phyloP scores from a whole-genome alignment of 495 filamentous ascomycete genomes.

The Daldinia loculata region DNA sequence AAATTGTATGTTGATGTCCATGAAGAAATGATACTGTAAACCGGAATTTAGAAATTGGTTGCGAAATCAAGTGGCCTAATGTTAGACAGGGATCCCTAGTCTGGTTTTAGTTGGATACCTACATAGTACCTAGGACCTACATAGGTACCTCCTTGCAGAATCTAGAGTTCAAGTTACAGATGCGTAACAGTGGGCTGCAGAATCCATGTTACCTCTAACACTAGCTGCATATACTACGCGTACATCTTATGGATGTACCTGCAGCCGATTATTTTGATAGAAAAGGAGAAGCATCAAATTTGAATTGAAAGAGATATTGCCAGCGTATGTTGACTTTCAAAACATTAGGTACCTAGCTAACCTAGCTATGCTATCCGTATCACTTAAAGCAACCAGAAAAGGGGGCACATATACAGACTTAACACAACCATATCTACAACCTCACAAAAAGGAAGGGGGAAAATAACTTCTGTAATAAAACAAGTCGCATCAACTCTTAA shows the following conservation, averaged over 20 bases:
- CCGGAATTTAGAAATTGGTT: neutral
- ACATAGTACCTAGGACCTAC: too few relatives aligned
- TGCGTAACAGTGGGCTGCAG: conserved; percentile 1
- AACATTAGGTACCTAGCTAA: neutral
- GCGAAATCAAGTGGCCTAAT: neutral
- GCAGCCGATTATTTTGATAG: neutral
- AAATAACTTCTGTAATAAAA: neutral
- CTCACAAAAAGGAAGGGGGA: neutral
- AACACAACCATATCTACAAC: neutral
- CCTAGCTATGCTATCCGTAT: neutral
- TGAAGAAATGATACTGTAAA: neutral
- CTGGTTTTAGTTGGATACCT: neutral
- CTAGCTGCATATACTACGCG: neutral
- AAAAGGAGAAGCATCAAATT: neutral
- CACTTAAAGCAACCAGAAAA: neutral
- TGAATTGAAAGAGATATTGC: neutral
- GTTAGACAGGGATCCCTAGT: neutral
- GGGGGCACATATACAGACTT: neutral
- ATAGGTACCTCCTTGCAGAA: too few relatives aligned
- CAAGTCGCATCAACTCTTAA: conserved; percentile 12
- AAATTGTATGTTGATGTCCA: conserved; percentile 22
- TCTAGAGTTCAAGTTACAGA: neutral
- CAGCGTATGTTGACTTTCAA: neutral
- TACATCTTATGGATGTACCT: neutral
- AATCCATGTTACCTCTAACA: neutral